A percentile compares a stretch with the other conserved stretches of the same genome.
Evolutionary conservation across 305 asterid genomes (phyloP).

Genomic region (Salvia sclarea): DNA sequence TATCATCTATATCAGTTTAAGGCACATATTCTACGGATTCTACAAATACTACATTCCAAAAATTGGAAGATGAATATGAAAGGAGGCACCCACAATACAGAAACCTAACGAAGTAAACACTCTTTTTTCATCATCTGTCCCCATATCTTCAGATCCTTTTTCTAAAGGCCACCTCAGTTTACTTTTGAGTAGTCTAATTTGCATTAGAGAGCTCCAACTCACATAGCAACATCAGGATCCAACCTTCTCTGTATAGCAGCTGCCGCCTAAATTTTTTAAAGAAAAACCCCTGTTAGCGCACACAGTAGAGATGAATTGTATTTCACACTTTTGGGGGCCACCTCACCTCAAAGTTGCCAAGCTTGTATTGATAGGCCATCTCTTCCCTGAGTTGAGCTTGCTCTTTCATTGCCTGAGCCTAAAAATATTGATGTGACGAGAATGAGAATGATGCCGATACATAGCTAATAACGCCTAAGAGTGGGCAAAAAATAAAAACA

Average conservation of each 20-base stretch:
- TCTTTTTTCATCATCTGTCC: background rate
- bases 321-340: background rate
- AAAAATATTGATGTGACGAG: constrained; percentile 17
- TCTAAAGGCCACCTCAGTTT: background rate
- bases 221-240: constrained; percentile 90
- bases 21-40: constrained; percentile 5
- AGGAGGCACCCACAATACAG: background rate
- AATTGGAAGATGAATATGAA: background rate
- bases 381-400: constrained; percentile 95
- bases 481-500: background rate
- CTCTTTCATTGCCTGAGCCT: constrained; percentile 99
- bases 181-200: background rate
- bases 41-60: constrained; percentile 13
- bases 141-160: background rate
- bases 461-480: background rate
- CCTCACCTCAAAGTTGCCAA: constrained; percentile 89
- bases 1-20: background rate
- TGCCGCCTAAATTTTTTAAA: constrained; percentile 62
- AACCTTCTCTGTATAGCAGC: constrained; percentile 95
- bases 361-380: constrained; percentile 95
- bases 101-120: background rate
- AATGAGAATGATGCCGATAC: background rate
- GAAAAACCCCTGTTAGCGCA: background rate
- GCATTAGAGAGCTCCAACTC: constrained; percentile 15
- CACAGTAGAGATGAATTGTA: background rate